Base-by-base conservation (phyloP, 1,284 basidiomycete genomes). In the Cryptococcus sp. region DNA sequence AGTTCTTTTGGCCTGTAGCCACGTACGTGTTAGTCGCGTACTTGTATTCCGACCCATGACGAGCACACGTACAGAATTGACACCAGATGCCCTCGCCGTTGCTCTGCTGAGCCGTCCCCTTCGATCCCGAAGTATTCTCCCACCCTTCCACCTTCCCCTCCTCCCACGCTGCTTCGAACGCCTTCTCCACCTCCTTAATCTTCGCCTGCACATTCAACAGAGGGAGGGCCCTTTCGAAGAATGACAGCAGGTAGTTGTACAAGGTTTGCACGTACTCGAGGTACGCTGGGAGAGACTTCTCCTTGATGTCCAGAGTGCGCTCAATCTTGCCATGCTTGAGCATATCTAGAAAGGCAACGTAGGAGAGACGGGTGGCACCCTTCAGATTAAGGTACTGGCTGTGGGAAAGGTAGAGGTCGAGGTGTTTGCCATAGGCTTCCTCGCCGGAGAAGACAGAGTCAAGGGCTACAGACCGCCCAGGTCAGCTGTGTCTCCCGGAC, bases 391-490 rank as follows among this genome's bases (percentile, higher is more conserved):
- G 87, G 79, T 90, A 98, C 47, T 87, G 81, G 46, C 87, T 85
- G 71, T 98, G 95, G 59, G 90, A 86, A 51, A 86, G 80, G 76
- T 98, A 91, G 57, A 99, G 77, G 77, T 98, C 96, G 60, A 98
- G 82, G 75, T 95, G 97, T 76, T 90, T 88, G 48, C 96, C 96
- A 62, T 93, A 91, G 38, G 84, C 84, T 75, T 99, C 96, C 79
- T 98, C 95, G 42, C 96, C 96, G 12, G 91, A 93, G 78, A 97
- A 97, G 63, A 94, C 79, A 55, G 90, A 80, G 57, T 91, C 88
- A 55, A 96, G 82, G 53, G 89, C 92, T 95, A 66, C 55, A 58
- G n/a, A 63, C 62, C 52, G 53, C 63, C 61, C 62, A 44, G 39
- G 60, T 55, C 35, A 50, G 37, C 48, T 18, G 24, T 43, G 40